Percentiles rank a stretch among this genome's conserved stretches.
Evolutionary conservation across 805 yeast species (phyloP).

Genomic region (Kazachstania africana): DNA sequence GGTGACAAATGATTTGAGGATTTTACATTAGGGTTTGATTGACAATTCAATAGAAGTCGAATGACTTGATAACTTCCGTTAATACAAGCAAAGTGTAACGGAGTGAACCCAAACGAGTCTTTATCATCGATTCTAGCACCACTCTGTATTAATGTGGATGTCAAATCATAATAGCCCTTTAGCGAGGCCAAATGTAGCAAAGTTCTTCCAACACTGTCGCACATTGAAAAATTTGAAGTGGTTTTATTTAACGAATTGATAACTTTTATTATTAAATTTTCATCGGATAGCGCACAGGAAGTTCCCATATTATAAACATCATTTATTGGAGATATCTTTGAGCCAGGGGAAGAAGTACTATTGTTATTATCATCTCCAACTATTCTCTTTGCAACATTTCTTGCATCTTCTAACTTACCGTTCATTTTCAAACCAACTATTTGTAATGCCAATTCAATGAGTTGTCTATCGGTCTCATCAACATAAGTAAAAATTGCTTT

Average conservation of each 20-base stretch:
- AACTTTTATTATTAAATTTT: constrained; percentile 33
- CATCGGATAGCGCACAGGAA: constrained; percentile 30
- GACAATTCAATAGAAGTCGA: constrained; percentile 47
- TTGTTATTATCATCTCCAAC: constrained; percentile 41
- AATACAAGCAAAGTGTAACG: constrained; percentile 77
- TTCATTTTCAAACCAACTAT: constrained; percentile 96
- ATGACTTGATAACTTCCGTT: constrained; percentile 62
- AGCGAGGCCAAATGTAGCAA: constrained; percentile 76
- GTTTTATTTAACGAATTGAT: constrained; percentile 52
- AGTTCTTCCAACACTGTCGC: constrained; percentile 77
- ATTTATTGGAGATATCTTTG: constrained; percentile 2
- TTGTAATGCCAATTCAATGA: constrained; percentile 89
- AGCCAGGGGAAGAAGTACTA: constrained; percentile 1
- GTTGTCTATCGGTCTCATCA: constrained; percentile 90
- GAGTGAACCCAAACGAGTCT: constrained; percentile 76
- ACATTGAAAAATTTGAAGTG: constrained; percentile 70
- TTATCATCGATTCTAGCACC: constrained; percentile 59
- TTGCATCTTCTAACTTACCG: constrained; percentile 89
- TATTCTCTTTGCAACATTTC: constrained; percentile 82
- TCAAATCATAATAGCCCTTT: constrained; percentile 56
- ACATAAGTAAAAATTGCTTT: constrained; percentile 65
- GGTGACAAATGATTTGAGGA: constrained; percentile 40
- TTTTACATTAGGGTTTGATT: constrained; percentile 43
- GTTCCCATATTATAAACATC: not conserved
- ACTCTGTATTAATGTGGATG: constrained; percentile 48